phyloP scores from a whole-genome alignment of 2,329 filamentous ascomycete species.

The Aspergillus udagawae region DNA sequence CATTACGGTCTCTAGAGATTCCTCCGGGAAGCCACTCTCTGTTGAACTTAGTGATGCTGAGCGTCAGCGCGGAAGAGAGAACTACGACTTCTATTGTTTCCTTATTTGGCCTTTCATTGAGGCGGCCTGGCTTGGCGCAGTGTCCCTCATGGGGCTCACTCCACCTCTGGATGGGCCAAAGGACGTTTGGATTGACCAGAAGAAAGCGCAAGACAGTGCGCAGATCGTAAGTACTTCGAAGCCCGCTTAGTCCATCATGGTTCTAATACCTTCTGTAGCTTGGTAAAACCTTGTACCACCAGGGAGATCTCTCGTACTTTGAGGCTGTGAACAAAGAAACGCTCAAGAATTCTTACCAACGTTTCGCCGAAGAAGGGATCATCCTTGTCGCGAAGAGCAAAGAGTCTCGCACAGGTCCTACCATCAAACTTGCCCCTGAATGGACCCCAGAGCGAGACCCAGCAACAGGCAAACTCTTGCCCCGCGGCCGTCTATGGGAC shows the following conservation, averaged over 20 bases:
- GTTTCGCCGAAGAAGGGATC: constrained; percentile 89
- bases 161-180: constrained; percentile 60
- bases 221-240: constrained; percentile 59
- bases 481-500: constrained; percentile 79
- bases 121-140: constrained; percentile 83
- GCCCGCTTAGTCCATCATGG: background rate
- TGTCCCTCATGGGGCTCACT: constrained; percentile 80
- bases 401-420: constrained; percentile 42
- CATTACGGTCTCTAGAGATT: constrained; percentile 60
- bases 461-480: constrained; percentile 56
- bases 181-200: constrained; percentile 74
- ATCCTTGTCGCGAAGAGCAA: constrained; percentile 67
- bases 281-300: constrained; percentile 94
- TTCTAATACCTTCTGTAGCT: constrained; percentile 50
- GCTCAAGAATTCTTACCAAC: constrained; percentile 83
- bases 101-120: constrained; percentile 98
- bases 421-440: constrained; percentile 64
- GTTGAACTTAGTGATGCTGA: constrained; percentile 75
- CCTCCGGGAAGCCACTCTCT: constrained; percentile 54
- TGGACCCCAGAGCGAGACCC: constrained; percentile 70
- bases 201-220: constrained; percentile 74
- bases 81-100: constrained; percentile 98
- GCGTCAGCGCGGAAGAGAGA: constrained; percentile 75
- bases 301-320: constrained; percentile 94
- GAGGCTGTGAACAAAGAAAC: constrained; percentile 98